Conservation (phyloP, 1,284 basidiomycete genomes). For the Papiliotrema laurentii region DNA sequence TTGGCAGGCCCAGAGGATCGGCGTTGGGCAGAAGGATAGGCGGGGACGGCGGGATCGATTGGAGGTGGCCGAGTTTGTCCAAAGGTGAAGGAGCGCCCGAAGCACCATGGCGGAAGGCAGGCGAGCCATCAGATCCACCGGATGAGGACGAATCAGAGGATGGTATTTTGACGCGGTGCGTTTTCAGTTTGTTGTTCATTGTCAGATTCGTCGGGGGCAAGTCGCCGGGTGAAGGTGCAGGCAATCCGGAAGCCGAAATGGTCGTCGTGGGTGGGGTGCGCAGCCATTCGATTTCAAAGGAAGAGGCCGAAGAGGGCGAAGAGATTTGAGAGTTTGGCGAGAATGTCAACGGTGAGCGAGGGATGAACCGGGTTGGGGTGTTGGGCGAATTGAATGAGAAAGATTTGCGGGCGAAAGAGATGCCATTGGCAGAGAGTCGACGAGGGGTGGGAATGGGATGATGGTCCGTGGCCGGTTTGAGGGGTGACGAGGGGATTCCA, state of each 20-base stretch:
- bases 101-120: neutral
- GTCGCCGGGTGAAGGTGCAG: conserved; percentile 3
- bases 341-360: conserved; percentile 25
- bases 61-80: conserved; percentile 20
- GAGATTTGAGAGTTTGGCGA: too few species aligned
- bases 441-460: conserved; percentile 2
- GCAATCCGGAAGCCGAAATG: neutral
- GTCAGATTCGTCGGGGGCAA: neutral
- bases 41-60: conserved; percentile 27
- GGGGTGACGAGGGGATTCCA: conserved; percentile 4
- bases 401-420: conserved; percentile 15
- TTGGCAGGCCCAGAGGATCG: conserved; percentile 19
- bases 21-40: conserved; percentile 23
- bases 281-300: conserved; percentile 4
- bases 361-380: conserved; percentile 17
- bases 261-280: conserved; percentile 4
- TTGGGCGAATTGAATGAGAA: conserved; percentile 1
- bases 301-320: conserved; percentile 15
- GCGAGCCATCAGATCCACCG: neutral
- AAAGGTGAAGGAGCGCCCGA: conserved; percentile 11
- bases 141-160: neutral
- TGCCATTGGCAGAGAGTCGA: conserved; percentile 4
- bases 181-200: neutral
- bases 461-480: conserved; percentile 4
- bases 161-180: neutral